Base-by-base conservation (phyloP, 1,284 basidiomycete species). In the Athelia psychrophila region DNA sequence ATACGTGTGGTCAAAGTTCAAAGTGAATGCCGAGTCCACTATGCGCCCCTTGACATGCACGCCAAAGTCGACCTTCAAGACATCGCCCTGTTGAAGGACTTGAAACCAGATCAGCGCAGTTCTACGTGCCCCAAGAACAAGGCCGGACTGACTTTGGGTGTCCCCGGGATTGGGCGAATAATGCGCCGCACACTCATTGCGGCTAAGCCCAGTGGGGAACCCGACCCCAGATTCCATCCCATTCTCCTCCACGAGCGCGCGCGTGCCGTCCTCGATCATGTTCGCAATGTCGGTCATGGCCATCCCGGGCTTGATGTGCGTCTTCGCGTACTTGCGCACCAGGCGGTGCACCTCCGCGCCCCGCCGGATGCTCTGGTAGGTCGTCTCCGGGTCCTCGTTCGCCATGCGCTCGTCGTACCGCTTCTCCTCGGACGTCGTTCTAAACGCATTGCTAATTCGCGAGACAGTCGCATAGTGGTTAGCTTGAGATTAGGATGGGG, bases 131-230 rank as follows among this genome's bases (percentile, higher is more conserved):
- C 42, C 38, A 44, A 50, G 13, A 24, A 33, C 27, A 47, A 20
- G 23, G 50, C 13, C 30, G 22, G 35, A 70, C 85, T 55, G 58
- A 95, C 94, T 79, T 53, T 75, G 84, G 24, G 84, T 96, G 72
- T 98, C 96, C 24, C 95, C 95, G 1, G 94, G 86, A 69, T 99
- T 99, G 13, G 97, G 97, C 3, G 93, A 91, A 68, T 94, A 99
- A 72, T 99, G 97, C 24, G 97, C 97, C 0, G 97, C 97, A 57
- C 93, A 93, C 67, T 98, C 81, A 71, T 99, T 99, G 58, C 95
- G 70, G 69, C 87, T 95, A 56, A 99, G 74, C 32, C 97, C 97
- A 2, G 96, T 99, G n/a, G 97, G 97, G 75, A 99, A 94, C 16
- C 95, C 94, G 63, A 99, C 80, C 13, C 97, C 91, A 53, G 83